phyloP scores from a whole-genome alignment of 192 early-diverging fungal genomes.

The Backusella westeae region DNA sequence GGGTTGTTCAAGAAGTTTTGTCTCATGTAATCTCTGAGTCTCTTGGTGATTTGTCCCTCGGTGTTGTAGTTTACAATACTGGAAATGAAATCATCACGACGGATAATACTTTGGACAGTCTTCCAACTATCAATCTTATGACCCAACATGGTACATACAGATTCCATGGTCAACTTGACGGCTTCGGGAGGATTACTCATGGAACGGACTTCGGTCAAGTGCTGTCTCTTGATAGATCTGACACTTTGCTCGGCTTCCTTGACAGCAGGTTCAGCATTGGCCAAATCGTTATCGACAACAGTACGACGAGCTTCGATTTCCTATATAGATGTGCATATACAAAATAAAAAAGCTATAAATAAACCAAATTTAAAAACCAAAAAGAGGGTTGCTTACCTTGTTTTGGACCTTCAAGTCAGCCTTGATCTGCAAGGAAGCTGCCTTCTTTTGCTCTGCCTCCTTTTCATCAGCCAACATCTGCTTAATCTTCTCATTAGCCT shows the following conservation, averaged over 20 bases:
- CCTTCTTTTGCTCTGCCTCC: conserved; percentile 88
- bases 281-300: conserved; percentile 86
- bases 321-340: background rate
- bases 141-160: conserved; percentile 94
- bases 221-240: conserved; percentile 93
- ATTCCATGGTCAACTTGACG: conserved; percentile 97
- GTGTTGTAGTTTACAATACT: conserved; percentile 98
- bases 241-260: conserved; percentile 93
- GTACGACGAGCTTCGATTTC: conserved; percentile 73
- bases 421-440: conserved; percentile 77
- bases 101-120: conserved; percentile 82
- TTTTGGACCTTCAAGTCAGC: conserved; percentile 72
- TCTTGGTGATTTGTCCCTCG: conserved; percentile 70
- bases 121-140: conserved; percentile 89
- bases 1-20: conserved; percentile 79
- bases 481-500: conserved; percentile 95
- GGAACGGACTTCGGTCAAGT: conserved; percentile 92
- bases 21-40: conserved; percentile 79
- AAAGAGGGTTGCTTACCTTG: conserved; percentile 20
- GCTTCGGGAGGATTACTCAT: conserved; percentile 97
- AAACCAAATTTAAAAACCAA: background rate
- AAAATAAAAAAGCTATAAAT: background rate
- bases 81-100: conserved; percentile 96
- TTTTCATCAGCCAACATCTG: conserved; percentile 95
- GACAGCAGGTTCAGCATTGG: conserved; percentile 97